Evolutionary conservation across 805 yeast genomes (phyloP), one percentile per base, ranked within the genome.

Genomic region (Lachancea sp.): DNA sequence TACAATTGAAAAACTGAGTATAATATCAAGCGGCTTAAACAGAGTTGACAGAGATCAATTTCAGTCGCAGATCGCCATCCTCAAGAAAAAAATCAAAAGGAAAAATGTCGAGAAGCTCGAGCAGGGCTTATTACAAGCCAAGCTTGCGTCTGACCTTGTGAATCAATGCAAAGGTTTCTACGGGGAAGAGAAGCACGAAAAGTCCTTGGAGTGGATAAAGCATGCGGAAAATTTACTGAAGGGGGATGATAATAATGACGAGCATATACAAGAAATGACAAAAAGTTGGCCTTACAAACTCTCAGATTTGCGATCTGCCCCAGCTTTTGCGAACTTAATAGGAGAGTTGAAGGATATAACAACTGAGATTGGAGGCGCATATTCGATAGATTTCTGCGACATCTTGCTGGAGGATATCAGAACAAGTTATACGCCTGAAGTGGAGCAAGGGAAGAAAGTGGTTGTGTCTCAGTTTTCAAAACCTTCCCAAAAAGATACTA

Each of bases 321-420:
- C 64, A 0, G 62, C 63, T 0, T 42, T 68, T 33, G 38, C 52
- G 1, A 54, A 52, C 24, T 56, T 81, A 12, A 69, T 75, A 36
- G 77, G 75, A 35, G 69, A 73, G 30, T 62, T 88, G 24, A 64
- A 71, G 11, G 69, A 65, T 19, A 61, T 87, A 50, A 73, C 80
- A 36, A 63, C 69, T n/a, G 78, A 74, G 32, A 80, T 86, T 37
- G 89, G 92, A 12, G 74, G 72, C 28, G 75, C 79, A n/a, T 83
- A 78, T 49, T 74, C 80, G 5, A 65, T 71, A 18, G 64, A 75
- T 33, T 78, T 89, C 52, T 67, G 72, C 6, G 72, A 73, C 18
- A 51, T 70, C 23, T 62, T 89, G 34, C 48, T 83, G 8, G 66
- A 67, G 0, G 95, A 89, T 59, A 58, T 89, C 35, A 70, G 81